These are phyloP conservation scores for Nakataea oryzae DNA, from an alignment of 2,329 filamentous ascomycete species.

Conservation along the genomic window DNA sequence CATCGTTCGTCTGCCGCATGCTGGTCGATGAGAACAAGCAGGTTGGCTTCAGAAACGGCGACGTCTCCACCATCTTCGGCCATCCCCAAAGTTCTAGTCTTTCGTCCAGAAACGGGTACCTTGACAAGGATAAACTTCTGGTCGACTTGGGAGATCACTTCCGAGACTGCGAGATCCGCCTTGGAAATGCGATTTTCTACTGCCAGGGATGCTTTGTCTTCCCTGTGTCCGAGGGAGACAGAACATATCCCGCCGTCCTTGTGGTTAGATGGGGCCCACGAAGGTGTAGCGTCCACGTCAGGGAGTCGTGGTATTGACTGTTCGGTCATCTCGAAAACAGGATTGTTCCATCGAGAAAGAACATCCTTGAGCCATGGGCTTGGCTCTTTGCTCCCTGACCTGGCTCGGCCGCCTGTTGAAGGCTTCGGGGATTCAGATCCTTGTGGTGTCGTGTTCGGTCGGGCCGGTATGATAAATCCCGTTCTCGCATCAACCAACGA, in stretches of 20 bases:
- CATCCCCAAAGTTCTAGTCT: neutral
- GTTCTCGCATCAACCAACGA: slow-evolving; percentile 44
- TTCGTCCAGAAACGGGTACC: slow-evolving; percentile 23
- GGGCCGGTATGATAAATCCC: slow-evolving; percentile 26
- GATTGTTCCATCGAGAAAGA: slow-evolving; percentile 62
- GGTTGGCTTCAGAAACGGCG: slow-evolving; percentile 15
- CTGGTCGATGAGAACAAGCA: slow-evolving; percentile 74
- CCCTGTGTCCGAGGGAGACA: neutral
- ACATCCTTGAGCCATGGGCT: slow-evolving; percentile 49
- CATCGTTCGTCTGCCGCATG: slow-evolving; percentile 90
- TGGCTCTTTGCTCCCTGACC: slow-evolving; percentile 6
- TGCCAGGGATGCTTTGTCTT: slow-evolving; percentile 8
- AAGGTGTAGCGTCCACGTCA: neutral
- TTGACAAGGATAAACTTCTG: slow-evolving; percentile 76
- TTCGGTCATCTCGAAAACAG: slow-evolving; percentile 51
- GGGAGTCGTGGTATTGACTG: slow-evolving; percentile 28
- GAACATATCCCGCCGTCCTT: neutral
- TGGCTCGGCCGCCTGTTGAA: neutral
- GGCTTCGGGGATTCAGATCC: neutral
- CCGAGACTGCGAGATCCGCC: slow-evolving; percentile 43
- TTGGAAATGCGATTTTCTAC: slow-evolving; percentile 48
- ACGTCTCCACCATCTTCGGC: neutral
- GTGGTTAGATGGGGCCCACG: neutral
- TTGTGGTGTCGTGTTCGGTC: neutral
- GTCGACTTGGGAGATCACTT: slow-evolving; percentile 75